These are phyloP conservation scores for Heterobasidion occidentale DNA, from an alignment of 1,284 basidiomycete species.

Conservation along the genomic window DNA sequence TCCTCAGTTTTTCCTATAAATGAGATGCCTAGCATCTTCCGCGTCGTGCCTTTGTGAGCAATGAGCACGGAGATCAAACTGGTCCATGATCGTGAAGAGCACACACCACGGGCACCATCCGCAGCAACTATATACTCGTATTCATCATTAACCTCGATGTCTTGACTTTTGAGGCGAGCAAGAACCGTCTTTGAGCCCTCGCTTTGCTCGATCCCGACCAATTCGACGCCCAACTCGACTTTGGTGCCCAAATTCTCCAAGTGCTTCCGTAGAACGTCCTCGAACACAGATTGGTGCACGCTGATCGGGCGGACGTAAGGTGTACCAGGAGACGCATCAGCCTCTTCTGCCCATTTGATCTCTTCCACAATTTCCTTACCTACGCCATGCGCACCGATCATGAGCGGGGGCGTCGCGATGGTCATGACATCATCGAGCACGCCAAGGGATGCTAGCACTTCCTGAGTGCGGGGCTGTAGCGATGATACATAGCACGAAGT, in stretches of 20 bases:
- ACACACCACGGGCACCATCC: constrained; percentile 13
- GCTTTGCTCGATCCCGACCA: constrained; percentile 9
- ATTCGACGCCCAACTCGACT: constrained; percentile 11
- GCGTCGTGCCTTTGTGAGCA: constrained; percentile 1
- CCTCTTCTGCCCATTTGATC: constrained; percentile 4
- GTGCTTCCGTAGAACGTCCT: constrained; percentile 9
- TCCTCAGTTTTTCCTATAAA: constrained; percentile 17
- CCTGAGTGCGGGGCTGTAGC: constrained; percentile 9
- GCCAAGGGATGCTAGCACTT: constrained; percentile 9
- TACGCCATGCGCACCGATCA: constrained; percentile 5
- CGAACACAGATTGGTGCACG: constrained; percentile 7
- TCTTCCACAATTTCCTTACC: not conserved
- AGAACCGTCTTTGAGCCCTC: constrained; percentile 5
- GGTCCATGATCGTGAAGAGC: too few relatives aligned
- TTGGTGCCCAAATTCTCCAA: constrained; percentile 7
- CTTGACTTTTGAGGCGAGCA: not conserved
- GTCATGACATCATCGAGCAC: constrained; percentile 10
- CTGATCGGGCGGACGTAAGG: not conserved
- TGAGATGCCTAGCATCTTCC: constrained; percentile 10
- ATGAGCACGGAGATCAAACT: not conserved
- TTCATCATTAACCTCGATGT: constrained; percentile 1
- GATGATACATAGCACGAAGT: not conserved
- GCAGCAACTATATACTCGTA: constrained; percentile 12
- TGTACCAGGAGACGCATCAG: not conserved
- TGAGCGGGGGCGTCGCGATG: constrained; percentile 3